These are phyloP conservation scores for Gigaspora rosea DNA, from an alignment of 192 early-diverging fungal species.

Conservation along the genomic window DNA sequence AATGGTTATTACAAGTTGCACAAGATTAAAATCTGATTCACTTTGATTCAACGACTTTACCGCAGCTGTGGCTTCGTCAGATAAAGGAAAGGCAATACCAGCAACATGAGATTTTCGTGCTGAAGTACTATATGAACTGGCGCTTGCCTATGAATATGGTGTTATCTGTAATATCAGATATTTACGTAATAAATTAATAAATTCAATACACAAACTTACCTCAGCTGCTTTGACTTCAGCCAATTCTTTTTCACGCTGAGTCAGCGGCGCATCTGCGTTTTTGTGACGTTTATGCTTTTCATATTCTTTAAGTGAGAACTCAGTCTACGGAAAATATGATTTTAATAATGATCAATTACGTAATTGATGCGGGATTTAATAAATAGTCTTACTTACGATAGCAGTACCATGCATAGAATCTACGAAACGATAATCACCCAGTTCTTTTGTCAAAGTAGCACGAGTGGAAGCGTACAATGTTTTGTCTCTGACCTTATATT, in stretches of 20 bases:
- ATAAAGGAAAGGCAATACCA: conserved; percentile 64
- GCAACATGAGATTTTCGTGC: conserved; percentile 67
- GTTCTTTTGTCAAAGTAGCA: conserved; percentile 72
- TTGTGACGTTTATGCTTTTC: conserved; percentile 61
- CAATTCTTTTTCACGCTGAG: conserved; percentile 82
- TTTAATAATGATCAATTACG: not conserved
- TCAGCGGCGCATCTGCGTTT: conserved; percentile 74
- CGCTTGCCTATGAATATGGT: conserved; percentile 44
- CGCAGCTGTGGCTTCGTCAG: conserved; percentile 60
- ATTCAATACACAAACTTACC: conserved; percentile 37
- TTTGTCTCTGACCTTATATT: conserved; percentile 72
- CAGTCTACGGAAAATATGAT: conserved; percentile 42
- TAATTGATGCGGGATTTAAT: not conserved
- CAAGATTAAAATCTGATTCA: conserved; percentile 59
- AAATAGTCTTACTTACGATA: conserved; percentile 43
- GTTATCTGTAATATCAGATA: not conserved
- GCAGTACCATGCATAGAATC: conserved; percentile 83
- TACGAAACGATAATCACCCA: conserved; percentile 80
- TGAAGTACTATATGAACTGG: conserved; percentile 54
- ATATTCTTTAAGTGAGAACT: conserved; percentile 69
- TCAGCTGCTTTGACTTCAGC: conserved; percentile 63
- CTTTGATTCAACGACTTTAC: conserved; percentile 50
- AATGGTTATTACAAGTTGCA: conserved; percentile 49
- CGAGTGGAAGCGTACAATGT: conserved; percentile 93
- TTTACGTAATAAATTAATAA: not conserved